phyloP scores from a whole-genome alignment of 176 grass and related monocot species.

The Melocanna baccifera region DNA sequence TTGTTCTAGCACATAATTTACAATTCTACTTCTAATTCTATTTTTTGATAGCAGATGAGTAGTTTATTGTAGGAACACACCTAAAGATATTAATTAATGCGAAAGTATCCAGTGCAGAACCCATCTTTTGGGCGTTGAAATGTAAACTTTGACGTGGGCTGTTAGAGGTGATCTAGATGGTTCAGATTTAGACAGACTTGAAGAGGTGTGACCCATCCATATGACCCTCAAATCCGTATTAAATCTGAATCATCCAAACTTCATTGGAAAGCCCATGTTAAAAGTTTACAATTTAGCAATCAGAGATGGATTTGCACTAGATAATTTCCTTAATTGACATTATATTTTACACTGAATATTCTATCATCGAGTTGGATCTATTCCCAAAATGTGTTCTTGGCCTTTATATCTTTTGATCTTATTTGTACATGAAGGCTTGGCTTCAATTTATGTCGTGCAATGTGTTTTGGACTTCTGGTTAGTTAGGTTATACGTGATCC shows the following conservation, averaged over 20 bases:
- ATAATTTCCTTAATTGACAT: background rate
- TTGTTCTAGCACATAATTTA: background rate
- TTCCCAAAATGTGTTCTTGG: background rate
- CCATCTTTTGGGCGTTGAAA: background rate
- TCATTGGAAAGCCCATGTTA: background rate
- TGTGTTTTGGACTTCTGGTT: background rate
- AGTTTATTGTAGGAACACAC: background rate
- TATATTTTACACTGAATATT: background rate
- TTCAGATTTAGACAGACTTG: background rate
- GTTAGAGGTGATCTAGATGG: constrained; percentile 7
- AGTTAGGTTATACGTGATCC: background rate
- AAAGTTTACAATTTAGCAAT: background rate
- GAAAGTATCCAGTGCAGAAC: background rate
- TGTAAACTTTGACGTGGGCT: background rate
- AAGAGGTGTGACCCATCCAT: background rate
- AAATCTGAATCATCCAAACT: background rate
- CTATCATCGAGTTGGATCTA: background rate
- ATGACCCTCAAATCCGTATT: background rate
- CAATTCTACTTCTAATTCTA: background rate
- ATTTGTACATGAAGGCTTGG: background rate
- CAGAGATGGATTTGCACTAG: background rate
- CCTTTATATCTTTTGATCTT: background rate
- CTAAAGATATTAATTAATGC: background rate
- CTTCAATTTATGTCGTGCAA: background rate
- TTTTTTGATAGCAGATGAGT: background rate